Percentiles rank a stretch among this genome's conserved stretches.
Evolutionary conservation across 768 basidiomycete genomes (phyloP).

Genomic region (Hericium rajendrae): DNA sequence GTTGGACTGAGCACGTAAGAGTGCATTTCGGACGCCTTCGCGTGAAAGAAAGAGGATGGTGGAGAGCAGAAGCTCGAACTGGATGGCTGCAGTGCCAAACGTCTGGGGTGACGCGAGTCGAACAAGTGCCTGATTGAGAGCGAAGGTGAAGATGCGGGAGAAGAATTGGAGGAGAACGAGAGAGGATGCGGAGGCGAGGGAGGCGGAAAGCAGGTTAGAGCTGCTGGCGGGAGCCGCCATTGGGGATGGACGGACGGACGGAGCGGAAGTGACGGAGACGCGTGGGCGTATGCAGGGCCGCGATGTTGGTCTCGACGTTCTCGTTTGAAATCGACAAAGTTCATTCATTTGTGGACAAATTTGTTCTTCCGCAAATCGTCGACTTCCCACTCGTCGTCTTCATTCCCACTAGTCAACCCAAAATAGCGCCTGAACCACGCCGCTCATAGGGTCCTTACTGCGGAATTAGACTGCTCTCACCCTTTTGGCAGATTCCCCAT

Average conservation of each 20-base stretch:
- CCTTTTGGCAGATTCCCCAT: no score
- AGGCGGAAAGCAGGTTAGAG: slow-evolving; percentile 20
- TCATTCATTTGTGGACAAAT: not conserved
- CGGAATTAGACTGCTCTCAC: no score
- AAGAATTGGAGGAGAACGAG: slow-evolving; percentile 82
- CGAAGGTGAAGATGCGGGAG: slow-evolving; percentile 79
- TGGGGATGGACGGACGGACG: not conserved
- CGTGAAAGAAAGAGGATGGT: slow-evolving; percentile 87
- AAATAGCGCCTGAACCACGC: not conserved
- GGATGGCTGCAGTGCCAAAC: slow-evolving; percentile 86
- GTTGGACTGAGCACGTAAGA: slow-evolving; percentile 46
- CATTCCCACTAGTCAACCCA: not conserved
- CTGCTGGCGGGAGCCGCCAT: not conserved
- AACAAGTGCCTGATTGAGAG: slow-evolving; percentile 80
- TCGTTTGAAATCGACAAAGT: not conserved
- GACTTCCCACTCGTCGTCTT: not conserved
- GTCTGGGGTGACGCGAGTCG: slow-evolving; percentile 58
- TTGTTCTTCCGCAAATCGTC: not conserved
- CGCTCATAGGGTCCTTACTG: not conserved
- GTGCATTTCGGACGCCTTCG: slow-evolving; percentile 85
- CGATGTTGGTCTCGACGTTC: not conserved
- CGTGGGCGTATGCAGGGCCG: not conserved
- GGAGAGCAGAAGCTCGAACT: slow-evolving; percentile 85
- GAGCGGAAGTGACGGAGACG: not conserved
- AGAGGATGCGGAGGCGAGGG: slow-evolving; percentile 43